phyloP scores from a whole-genome alignment of 2,329 filamentous ascomycete species.

The Clonostachys chloroleuca region DNA sequence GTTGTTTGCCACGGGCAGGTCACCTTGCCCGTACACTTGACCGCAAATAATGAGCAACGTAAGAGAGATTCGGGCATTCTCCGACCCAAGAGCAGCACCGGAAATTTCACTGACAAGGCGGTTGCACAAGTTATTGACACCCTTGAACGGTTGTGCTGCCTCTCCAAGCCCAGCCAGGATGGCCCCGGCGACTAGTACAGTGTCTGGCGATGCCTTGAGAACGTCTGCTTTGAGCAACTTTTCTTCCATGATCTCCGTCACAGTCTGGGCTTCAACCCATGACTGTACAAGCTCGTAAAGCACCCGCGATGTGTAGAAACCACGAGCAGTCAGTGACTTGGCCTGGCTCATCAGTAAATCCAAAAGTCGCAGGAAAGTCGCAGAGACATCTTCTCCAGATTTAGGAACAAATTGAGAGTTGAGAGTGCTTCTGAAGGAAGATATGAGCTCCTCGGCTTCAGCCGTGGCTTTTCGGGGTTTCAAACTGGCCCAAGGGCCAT shows the following conservation, averaged over 20 bases:
- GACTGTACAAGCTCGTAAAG: slow-evolving; percentile 44
- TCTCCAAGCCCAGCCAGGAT: slow-evolving; percentile 49
- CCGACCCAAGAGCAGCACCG: slow-evolving; percentile 34
- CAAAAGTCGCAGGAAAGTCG: slow-evolving; percentile 35
- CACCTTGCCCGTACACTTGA: slow-evolving; percentile 43
- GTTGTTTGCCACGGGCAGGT: slow-evolving; percentile 57
- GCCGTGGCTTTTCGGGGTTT: slow-evolving; percentile 23
- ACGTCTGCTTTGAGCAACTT: slow-evolving; percentile 38
- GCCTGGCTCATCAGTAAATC: slow-evolving; percentile 38
- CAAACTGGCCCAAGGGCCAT: slow-evolving; percentile 41
- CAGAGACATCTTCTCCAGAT: slow-evolving; percentile 24
- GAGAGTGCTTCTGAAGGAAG: slow-evolving; percentile 31
- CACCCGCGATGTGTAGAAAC: slow-evolving; percentile 48
- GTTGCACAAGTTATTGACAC: slow-evolving; percentile 50
- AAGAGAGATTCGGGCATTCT: slow-evolving; percentile 42
- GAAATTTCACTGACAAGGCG: slow-evolving; percentile 57
- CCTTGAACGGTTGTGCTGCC: slow-evolving; percentile 39
- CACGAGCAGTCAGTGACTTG: slow-evolving; percentile 30
- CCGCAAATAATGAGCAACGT: slow-evolving; percentile 50
- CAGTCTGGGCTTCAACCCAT: slow-evolving; percentile 40
- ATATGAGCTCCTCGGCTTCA: slow-evolving; percentile 38
- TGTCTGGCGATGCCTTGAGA: slow-evolving; percentile 39
- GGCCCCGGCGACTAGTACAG: slow-evolving; percentile 42
- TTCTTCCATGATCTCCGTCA: slow-evolving; percentile 37
- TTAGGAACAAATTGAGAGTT: slow-evolving; percentile 16